Conservation (phyloP, 2,329 filamentous ascomycete species). For the Cadophora sp. region DNA sequence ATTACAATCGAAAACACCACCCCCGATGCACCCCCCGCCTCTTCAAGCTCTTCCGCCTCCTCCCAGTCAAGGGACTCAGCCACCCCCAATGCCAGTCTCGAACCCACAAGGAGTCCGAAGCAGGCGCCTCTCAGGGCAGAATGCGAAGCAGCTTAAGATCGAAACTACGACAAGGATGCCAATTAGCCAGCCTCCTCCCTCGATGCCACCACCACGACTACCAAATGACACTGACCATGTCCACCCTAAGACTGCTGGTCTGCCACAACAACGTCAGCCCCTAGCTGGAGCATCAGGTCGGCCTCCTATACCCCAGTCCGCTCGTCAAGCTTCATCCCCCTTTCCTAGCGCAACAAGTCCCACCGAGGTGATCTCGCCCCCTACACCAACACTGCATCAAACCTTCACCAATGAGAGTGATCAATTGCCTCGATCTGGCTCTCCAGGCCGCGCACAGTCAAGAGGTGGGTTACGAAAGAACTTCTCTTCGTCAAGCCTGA, state of each 20-base stretch:
- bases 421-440: slow-evolving; percentile 55
- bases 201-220: slow-evolving; percentile 40
- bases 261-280: slow-evolving; percentile 34
- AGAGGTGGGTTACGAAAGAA: slow-evolving; percentile 64
- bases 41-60: slow-evolving; percentile 49
- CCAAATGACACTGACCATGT: slow-evolving; percentile 28
- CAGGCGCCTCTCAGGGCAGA: slow-evolving; percentile 81
- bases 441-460: slow-evolving; percentile 58
- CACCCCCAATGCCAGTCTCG: slow-evolving; percentile 51
- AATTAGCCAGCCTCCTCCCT: slow-evolving; percentile 33
- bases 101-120: slow-evolving; percentile 66
- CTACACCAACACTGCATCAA: slow-evolving; percentile 44
- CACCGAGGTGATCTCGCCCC: slow-evolving; percentile 40
- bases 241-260: slow-evolving; percentile 41
- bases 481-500: slow-evolving; percentile 73
- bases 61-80: slow-evolving; percentile 47
- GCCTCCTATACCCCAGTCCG: slow-evolving; percentile 37
- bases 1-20: slow-evolving; percentile 37
- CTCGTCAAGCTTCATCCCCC: slow-evolving; percentile 41
- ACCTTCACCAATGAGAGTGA: slow-evolving; percentile 42
- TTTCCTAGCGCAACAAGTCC: slow-evolving; percentile 36
- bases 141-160: slow-evolving; percentile 84
- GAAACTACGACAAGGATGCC: slow-evolving; percentile 63
- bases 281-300: slow-evolving; percentile 26
- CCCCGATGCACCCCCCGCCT: slow-evolving; percentile 37